phyloP scores from a whole-genome alignment of 495 filamentous ascomycete species.

The Pyrenula aspistea region DNA sequence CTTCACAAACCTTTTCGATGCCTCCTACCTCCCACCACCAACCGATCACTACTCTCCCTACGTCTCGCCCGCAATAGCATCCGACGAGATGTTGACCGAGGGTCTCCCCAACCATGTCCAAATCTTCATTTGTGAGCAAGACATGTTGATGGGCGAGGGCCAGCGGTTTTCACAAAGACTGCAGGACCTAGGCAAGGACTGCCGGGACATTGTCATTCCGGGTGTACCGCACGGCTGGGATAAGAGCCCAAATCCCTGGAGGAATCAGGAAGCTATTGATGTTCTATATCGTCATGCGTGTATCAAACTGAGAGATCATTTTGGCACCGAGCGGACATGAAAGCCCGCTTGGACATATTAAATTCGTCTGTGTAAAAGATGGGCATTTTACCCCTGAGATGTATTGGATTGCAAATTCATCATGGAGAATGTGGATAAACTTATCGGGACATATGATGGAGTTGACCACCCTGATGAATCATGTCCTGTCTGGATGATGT shows the following conservation, averaged over 20 bases:
- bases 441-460: no score
- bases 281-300: constrained; percentile 31
- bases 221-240: constrained; percentile 76
- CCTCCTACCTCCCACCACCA: constrained; percentile 55
- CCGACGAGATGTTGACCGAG: constrained; percentile 32
- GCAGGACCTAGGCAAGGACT: constrained; percentile 49
- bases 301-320: constrained; percentile 31
- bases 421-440: no score
- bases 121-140: constrained; percentile 78
- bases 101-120: constrained; percentile 53
- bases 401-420: no score
- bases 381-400: no score
- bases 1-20: constrained; percentile 80
- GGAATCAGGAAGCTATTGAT: constrained; percentile 32
- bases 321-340: constrained; percentile 8
- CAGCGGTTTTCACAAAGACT: constrained; percentile 55
- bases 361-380: no score
- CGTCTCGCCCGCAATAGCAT: constrained; percentile 51
- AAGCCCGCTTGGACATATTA: no score
- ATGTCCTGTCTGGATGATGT: no score
- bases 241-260: constrained; percentile 68
- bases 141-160: constrained; percentile 76
- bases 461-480: no score
- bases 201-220: constrained; percentile 58
- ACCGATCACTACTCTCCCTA: constrained; percentile 41